phyloP scores from a whole-genome alignment of 345 rosid genomes.

The Microthlaspi erraticum region DNA sequence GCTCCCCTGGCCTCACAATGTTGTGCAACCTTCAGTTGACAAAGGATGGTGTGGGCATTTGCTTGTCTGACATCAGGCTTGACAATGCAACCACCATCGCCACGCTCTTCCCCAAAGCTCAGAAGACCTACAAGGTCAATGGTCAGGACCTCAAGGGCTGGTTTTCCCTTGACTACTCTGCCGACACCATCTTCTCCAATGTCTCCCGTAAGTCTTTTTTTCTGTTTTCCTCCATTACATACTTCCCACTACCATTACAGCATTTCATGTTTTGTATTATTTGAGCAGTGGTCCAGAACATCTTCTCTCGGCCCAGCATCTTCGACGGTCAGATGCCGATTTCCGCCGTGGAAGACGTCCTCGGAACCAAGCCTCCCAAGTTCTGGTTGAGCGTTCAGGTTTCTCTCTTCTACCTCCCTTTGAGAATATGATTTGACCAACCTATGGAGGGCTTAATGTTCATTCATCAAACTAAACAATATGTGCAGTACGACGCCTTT shows the following conservation, averaged over 20 bases:
- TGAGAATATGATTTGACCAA: slow-evolving; percentile 13
- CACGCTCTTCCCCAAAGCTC: slow-evolving; percentile 42
- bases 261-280: slow-evolving; percentile 16
- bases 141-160: slow-evolving; percentile 67
- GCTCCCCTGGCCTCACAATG: slow-evolving; percentile 48
- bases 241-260: slow-evolving; percentile 6
- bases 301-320: slow-evolving; percentile 52
- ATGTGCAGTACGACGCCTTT: slow-evolving; percentile 68
- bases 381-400: slow-evolving; percentile 90
- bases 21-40: slow-evolving; percentile 76
- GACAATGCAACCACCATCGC: slow-evolving; percentile 62
- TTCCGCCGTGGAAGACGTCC: slow-evolving; percentile 57
- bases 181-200: slow-evolving; percentile 48
- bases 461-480: slow-evolving; percentile 34
- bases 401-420: neutral
- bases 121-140: slow-evolving; percentile 56
- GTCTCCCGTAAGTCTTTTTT: slow-evolving; percentile 50
- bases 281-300: slow-evolving; percentile 62
- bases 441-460: slow-evolving; percentile 25
- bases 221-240: slow-evolving; percentile 6
- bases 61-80: slow-evolving; percentile 63
- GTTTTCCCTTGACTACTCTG: slow-evolving; percentile 62
- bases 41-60: slow-evolving; percentile 69
- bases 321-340: slow-evolving; percentile 59
- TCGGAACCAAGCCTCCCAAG: slow-evolving; percentile 44